Percentiles rank a stretch among this genome's conserved stretches.
These are phyloP conservation scores for Alternaria rosae DNA, from an alignment of 2,329 filamentous ascomycete species.

Conservation along the genomic window DNA sequence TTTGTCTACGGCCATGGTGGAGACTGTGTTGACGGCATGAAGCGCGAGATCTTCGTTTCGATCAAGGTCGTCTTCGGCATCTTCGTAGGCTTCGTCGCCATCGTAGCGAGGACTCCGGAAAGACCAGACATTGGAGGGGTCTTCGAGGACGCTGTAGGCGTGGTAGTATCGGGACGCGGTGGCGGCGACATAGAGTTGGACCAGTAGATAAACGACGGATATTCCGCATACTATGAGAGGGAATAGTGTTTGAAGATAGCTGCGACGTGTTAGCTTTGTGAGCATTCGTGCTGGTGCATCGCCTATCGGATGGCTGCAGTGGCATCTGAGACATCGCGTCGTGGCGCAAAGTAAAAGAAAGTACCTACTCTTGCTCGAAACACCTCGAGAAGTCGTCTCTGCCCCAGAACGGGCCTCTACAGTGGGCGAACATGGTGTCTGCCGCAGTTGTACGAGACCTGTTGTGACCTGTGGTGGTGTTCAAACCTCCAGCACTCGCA, in stretches of 20 bases:
- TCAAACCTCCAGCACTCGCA: slow-evolving; percentile 26
- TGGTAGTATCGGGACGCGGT: slow-evolving; percentile 58
- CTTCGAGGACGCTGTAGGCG: slow-evolving; percentile 65
- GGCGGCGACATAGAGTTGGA: slow-evolving; percentile 64
- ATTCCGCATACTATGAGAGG: slow-evolving; percentile 74
- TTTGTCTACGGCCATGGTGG: slow-evolving; percentile 73
- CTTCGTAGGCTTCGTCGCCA: slow-evolving; percentile 52
- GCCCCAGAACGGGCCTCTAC: slow-evolving; percentile 66
- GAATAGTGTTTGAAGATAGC: slow-evolving; percentile 81
- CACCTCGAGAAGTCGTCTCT: slow-evolving; percentile 68
- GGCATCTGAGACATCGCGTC: slow-evolving; percentile 1
- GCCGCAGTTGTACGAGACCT: slow-evolving; percentile 17
- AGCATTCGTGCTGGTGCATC: slow-evolving; percentile 4
- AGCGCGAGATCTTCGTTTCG: slow-evolving; percentile 65
- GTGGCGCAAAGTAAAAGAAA: slow-evolving; percentile 3
- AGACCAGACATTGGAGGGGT: slow-evolving; percentile 52
- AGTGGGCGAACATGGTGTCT: slow-evolving; percentile 62
- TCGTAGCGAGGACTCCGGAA: slow-evolving; percentile 38
- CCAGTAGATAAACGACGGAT: slow-evolving; percentile 72
- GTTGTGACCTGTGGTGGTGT: slow-evolving; percentile 17
- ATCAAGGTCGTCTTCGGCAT: slow-evolving; percentile 66
- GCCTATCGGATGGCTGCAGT: neutral
- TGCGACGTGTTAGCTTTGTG: slow-evolving; percentile 48
- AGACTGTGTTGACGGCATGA: slow-evolving; percentile 60
- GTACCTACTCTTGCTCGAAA: slow-evolving; percentile 70